Evolutionary conservation across 163 green algal genomes (phyloP).

Genomic region (Prototheca cutis): DNA sequence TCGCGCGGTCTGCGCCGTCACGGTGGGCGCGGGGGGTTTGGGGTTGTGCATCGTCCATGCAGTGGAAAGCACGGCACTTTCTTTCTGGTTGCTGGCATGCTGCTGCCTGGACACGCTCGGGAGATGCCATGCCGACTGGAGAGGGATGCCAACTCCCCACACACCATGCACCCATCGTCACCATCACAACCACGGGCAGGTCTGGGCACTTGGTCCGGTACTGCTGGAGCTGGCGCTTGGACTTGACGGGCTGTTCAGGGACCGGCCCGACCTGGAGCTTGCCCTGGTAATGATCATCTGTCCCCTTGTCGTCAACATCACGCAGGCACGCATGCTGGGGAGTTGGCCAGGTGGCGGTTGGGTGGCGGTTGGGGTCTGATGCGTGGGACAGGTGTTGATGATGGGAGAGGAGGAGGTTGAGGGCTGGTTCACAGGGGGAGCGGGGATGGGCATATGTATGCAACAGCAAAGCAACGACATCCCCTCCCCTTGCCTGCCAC

Average conservation of each 20-base stretch:
- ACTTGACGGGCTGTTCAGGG: slow-evolving; percentile 37
- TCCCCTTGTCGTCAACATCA: slow-evolving; percentile 47
- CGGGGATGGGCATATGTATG: too few species aligned
- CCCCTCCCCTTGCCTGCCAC: too few species aligned
- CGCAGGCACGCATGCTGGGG: slow-evolving; percentile 28
- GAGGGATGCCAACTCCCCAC: too few species aligned
- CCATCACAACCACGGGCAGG: slow-evolving; percentile 1
- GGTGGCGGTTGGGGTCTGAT: not conserved
- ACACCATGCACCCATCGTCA: too few species aligned
- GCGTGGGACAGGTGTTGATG: not conserved
- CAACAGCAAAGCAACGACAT: too few species aligned
- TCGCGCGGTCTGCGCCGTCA: slow-evolving; percentile 19
- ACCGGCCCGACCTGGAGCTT: slow-evolving; percentile 30
- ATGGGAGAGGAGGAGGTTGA: not conserved
- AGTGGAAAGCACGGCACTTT: too few species aligned
- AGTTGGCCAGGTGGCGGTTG: too few species aligned
- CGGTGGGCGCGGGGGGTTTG: slow-evolving; percentile 21
- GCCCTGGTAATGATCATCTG: slow-evolving; percentile 50
- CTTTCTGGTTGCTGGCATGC: too few species aligned
- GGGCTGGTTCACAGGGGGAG: too few species aligned
- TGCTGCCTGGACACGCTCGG: too few species aligned
- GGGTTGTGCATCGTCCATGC: not conserved
- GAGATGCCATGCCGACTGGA: too few species aligned
- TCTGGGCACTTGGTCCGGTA: slow-evolving; percentile 7
- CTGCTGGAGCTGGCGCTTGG: slow-evolving; percentile 12